Base-by-base conservation (phyloP, 495 filamentous ascomycete species). In the Venustampulla echinocandica region DNA sequence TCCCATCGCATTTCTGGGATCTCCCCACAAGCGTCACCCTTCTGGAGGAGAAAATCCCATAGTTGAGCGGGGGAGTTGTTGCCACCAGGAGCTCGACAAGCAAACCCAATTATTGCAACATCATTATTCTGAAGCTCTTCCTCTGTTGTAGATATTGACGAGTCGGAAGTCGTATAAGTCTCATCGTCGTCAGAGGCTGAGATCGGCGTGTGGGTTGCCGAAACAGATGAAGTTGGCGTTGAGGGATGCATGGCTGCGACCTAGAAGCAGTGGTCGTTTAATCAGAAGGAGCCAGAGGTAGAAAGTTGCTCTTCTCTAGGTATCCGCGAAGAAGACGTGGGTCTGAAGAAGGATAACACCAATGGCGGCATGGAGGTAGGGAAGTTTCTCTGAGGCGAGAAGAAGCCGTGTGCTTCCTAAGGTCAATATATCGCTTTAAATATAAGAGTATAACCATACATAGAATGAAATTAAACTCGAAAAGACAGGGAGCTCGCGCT, bases 21-120 rank as follows among this genome's bases (percentile, higher is more conserved):
- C 44, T 4, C 63, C 62, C 56, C 58, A 54, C 3, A 63, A 60
- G 51, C 64, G 72, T 37, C 64, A 62, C 2, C 70, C 68, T 42
- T 69, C 57, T 10, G 62, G 50, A 24, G 75, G 32, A 76, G 50
- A 52, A 81, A 66, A 21, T 79, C 54, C 77, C 77, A 83, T 46
- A 82, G 65, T 35, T 62, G 65, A 32, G 66, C 62, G 13, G 71
- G 69, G 49, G 55, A 67, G 35, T 64, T 66, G 30, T 69, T 69
- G 42, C 71, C 69, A 10, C 69, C 77, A 10, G 79, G 76, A 49
- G 82, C 77, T 21, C 74, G 69, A 45, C 74, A 80, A 18, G 68
- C 69, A 62, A 80, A 68, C 25, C 77, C 76, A 43, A 81, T 60
- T 25, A 81, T 68, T n/a, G 76, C 77, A 40, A 80, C 77, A 5